Conservation (phyloP, 2,329 filamentous ascomycete species). For the Metarhizium sp. region DNA sequence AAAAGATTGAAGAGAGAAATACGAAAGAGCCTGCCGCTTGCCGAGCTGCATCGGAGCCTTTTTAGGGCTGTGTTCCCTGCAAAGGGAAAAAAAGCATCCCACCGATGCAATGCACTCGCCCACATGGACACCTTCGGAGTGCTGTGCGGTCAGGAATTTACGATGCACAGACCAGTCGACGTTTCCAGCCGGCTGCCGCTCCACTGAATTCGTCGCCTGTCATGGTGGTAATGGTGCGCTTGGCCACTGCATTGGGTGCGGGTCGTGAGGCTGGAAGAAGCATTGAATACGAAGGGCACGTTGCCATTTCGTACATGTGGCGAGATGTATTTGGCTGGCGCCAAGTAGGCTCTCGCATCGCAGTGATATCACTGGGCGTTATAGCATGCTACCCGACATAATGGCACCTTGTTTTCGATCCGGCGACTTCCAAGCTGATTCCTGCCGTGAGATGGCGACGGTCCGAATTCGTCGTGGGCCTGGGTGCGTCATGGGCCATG, state of each 20-base stretch:
- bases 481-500: neutral
- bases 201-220: neutral
- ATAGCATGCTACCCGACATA: neutral
- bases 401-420: too few relatives aligned
- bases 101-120: too few relatives aligned
- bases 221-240: too few relatives aligned
- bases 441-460: neutral
- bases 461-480: neutral
- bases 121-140: too few relatives aligned
- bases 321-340: neutral
- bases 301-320: neutral
- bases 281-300: neutral
- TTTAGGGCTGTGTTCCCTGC: neutral
- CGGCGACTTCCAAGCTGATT: too few relatives aligned
- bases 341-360: neutral
- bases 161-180: neutral
- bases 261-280: neutral
- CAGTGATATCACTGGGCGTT: neutral
- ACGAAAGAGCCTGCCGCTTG: neutral
- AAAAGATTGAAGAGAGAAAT: neutral
- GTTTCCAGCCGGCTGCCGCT: neutral
- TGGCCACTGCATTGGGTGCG: neutral
- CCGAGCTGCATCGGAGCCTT: neutral
- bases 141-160: neutral
- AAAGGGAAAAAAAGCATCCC: too few relatives aligned